Evolutionary conservation across 441 rosid genomes (phyloP).

Genomic region (Adansonia grandidieri): DNA sequence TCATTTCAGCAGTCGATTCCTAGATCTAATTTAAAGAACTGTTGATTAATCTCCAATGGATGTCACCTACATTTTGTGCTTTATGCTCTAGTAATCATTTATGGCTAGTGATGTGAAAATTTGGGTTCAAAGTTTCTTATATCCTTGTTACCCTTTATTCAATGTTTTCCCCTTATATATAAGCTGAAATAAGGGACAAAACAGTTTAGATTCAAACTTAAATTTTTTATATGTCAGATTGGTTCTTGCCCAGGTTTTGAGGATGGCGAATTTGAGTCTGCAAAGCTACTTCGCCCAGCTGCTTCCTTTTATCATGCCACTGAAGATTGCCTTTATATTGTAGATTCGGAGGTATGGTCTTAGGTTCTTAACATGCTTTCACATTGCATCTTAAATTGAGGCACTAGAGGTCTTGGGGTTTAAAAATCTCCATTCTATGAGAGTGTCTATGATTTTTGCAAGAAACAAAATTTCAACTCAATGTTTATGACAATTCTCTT

Average conservation of each 20-base stretch:
- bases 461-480: background rate
- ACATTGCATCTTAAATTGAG: conserved; percentile 5
- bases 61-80: conserved; percentile 6
- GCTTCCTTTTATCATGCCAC: conserved; percentile 67
- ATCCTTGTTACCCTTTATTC: background rate
- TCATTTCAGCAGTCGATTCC: conserved; percentile 5
- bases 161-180: background rate
- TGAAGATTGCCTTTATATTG: conserved; percentile 84
- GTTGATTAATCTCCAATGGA: conserved; percentile 12
- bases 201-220: conserved; percentile 40
- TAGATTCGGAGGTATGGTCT: conserved; percentile 84
- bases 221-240: conserved; percentile 71
- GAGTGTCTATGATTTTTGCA: conserved; percentile 1
- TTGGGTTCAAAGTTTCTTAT: background rate
- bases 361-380: background rate
- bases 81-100: background rate
- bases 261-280: conserved; percentile 93
- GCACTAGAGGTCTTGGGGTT: background rate
- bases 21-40: background rate
- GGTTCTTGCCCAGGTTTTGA: conserved; percentile 97
- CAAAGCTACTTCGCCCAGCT: conserved; percentile 83
- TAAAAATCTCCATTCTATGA: background rate
- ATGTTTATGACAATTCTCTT: background rate
- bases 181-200: conserved; percentile 13
- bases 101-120: background rate